Percentiles rank a stretch among this genome's conserved stretches.
phyloP scores from a whole-genome alignment of 371 early-diverging fungal species.

The Vittaforma corneae region DNA sequence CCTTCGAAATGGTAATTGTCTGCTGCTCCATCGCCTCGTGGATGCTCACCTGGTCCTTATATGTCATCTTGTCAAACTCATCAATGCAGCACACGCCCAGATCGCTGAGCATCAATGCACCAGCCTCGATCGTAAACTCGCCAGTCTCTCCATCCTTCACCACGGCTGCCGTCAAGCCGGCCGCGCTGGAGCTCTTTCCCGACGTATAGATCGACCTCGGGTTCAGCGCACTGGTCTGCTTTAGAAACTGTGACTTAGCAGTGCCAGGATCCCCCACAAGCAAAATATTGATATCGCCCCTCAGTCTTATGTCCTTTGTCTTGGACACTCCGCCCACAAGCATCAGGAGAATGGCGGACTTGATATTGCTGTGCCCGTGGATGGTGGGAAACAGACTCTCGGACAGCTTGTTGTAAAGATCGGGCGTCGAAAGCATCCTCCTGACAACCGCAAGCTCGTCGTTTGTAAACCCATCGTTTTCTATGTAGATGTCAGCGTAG shows the following conservation, averaged over 20 bases:
- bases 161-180: constrained; percentile 94
- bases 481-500: neutral
- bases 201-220: constrained; percentile 88
- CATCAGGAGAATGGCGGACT: constrained; percentile 57
- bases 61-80: constrained; percentile 99
- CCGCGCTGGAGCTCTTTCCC: constrained; percentile 93
- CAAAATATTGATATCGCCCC: constrained; percentile 77
- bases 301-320: constrained; percentile 74
- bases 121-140: constrained; percentile 96
- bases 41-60: constrained; percentile 93
- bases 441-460: constrained; percentile 26
- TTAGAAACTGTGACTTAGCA: constrained; percentile 90
- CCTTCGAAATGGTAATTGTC: constrained; percentile 95
- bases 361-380: constrained; percentile 57
- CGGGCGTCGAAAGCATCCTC: constrained; percentile 59
- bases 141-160: constrained; percentile 90
- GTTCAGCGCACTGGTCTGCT: constrained; percentile 76
- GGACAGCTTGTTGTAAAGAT: constrained; percentile 72
- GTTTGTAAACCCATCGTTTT: constrained; percentile 1
- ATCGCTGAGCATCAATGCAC: constrained; percentile 97
- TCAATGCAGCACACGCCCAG: constrained; percentile 94
- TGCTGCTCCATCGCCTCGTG: constrained; percentile 99
- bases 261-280: constrained; percentile 97
- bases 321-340: constrained; percentile 62
- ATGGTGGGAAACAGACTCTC: constrained; percentile 62